phyloP scores from a whole-genome alignment of 129 eudicot species.

The Silybum marianum region DNA sequence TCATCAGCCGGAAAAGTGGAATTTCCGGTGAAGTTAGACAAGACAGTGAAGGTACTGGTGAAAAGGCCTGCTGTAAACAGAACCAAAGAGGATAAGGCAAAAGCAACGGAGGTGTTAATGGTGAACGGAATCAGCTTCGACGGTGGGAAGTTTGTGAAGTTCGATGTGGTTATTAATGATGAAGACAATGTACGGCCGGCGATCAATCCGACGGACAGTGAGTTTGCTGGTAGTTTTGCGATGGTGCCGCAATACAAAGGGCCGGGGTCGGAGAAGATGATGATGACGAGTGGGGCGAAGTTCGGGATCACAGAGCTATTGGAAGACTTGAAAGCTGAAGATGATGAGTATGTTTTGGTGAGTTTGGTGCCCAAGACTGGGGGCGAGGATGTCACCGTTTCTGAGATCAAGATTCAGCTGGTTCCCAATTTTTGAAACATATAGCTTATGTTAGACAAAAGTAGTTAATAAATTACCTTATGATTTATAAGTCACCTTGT shows the following conservation, averaged over 20 bases:
- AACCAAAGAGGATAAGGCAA: conserved; percentile 44
- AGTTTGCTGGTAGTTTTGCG: conserved; percentile 37
- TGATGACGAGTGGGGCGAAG: neutral
- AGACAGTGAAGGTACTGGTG: conserved; percentile 41
- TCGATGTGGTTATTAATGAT: conserved; percentile 57
- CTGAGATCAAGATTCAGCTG: conserved; percentile 18
- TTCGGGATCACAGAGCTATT: conserved; percentile 26
- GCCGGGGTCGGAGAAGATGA: neutral
- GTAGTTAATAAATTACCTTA: no score
- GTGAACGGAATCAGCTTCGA: conserved; percentile 43
- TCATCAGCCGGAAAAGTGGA: neutral
- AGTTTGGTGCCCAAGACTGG: conserved; percentile 20
- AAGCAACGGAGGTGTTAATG: conserved; percentile 42
- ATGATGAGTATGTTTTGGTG: conserved; percentile 31
- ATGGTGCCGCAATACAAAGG: neutral
- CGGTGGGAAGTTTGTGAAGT: conserved; percentile 40
- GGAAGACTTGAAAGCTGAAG: conserved; percentile 36
- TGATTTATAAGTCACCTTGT: no score
- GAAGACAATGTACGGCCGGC: conserved; percentile 28
- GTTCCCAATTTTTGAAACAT: neutral
- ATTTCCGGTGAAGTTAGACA: conserved; percentile 48
- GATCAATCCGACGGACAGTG: conserved; percentile 15
- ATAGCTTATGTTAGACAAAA: no score
- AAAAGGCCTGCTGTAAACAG: conserved; percentile 47
- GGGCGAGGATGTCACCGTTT: conserved; percentile 2